Base-by-base conservation (phyloP, 352 stramenopile species). In the Phytophthora colocasiae region DNA sequence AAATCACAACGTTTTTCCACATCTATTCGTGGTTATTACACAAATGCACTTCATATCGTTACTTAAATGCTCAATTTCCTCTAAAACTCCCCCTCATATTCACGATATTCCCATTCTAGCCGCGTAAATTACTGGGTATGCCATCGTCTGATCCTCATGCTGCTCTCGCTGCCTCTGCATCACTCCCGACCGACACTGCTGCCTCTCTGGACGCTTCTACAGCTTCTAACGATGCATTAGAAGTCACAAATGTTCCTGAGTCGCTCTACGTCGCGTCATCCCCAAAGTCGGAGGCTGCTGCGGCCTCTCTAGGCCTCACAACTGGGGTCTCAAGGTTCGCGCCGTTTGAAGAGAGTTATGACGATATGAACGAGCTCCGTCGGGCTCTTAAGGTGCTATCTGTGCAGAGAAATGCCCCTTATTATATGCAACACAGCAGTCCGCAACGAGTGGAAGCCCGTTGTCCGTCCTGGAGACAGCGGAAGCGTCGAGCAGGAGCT, bases 391-490 rank as follows among this genome's bases (percentile, higher is more conserved):
- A 92, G 48, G 81, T 93, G 53, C 57, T 91, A 6, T 92, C 83
- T 1, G 85, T 93, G 55, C 81, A 87, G 63, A 80, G 76, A 71
- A 83, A 87, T 7, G 54, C 83, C 39, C 85, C 81, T 7, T 93
- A 93, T 52, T 92, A 86, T 58, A 92, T 93, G 83, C 79, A 92
- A 48, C 85, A 93, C 73, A 92, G 83, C 69, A 93, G 85, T 75
- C 85, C 85, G 22, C 83, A 93, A 57, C 81, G 85, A 4, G 69
- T 93, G 6, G 85, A 93, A 49, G 85, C 85, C 34, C 85, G 85
- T 17, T 93, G 85, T 65, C 83, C 83, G 49, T 89, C 83, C 54
- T 93, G 83, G 83, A 85, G 89, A 54, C 75, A 87, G 27, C 80
- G 83, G 41, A 91, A 92, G 66, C 80, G 45, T 45, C 79, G 41